phyloP scores from a whole-genome alignment of 768 basidiomycete species.

The Leccinum subgranulosum region DNA sequence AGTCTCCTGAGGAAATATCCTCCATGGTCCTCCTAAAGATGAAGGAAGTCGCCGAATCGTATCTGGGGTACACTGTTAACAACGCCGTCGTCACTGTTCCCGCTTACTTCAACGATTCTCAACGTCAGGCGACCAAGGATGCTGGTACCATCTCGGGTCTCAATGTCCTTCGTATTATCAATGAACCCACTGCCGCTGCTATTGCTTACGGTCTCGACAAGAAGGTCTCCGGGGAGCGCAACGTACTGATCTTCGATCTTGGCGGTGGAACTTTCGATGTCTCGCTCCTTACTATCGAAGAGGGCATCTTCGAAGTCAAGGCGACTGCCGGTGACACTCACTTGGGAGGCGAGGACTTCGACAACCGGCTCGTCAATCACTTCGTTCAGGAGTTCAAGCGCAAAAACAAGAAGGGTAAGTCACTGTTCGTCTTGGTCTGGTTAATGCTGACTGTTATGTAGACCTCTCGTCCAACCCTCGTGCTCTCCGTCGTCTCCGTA shows the following conservation, averaged over 20 bases:
- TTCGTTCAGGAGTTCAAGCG: conserved; percentile 97
- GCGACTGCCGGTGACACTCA: conserved; percentile 98
- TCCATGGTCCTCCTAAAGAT: conserved; percentile 97
- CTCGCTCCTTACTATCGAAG: conserved; percentile 92
- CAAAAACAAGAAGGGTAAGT: conserved; percentile 90
- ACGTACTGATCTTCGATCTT: conserved; percentile 97
- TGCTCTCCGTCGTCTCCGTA: conserved; percentile 95
- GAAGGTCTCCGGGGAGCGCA: conserved; percentile 85
- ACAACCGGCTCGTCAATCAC: conserved; percentile 96
- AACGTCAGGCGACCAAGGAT: conserved; percentile 98
- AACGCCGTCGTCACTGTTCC: conserved; percentile 97
- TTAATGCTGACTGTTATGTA: conserved; percentile 24
- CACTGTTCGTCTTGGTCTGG: rapidly evolving
- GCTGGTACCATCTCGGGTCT: conserved; percentile 92
- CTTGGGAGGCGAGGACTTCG: conserved; percentile 97
- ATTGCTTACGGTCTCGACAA: conserved; percentile 99
- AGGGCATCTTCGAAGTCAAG: conserved; percentile 98
- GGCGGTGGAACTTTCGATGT: conserved; percentile 99
- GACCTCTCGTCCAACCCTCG: conserved; percentile 90
- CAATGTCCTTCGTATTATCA: conserved; percentile 97
- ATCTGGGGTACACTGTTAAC: conserved; percentile 77
- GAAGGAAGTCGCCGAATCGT: conserved; percentile 98
- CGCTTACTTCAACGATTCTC: conserved; percentile 99
- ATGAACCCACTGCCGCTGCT: conserved; percentile 97
- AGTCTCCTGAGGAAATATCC: conserved; percentile 96